Conservation (phyloP, 176 grass and related monocot species). For the Zea mays region DNA sequence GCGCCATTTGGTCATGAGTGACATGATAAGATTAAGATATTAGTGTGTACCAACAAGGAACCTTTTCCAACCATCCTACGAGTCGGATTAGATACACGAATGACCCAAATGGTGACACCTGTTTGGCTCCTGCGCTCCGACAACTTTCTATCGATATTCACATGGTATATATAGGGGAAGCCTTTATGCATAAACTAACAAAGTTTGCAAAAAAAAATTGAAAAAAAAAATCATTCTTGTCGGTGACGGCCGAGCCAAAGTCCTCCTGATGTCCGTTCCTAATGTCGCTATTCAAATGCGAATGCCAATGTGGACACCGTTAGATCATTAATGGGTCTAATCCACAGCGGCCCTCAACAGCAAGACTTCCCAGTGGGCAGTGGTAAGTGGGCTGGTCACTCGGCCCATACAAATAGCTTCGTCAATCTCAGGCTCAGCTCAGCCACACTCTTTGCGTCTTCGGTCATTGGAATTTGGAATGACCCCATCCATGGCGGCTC, state of each 20-base stretch:
- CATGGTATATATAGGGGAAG: no score
- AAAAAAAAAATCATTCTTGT: no score
- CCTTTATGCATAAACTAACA: no score
- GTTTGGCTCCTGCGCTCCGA: neutral
- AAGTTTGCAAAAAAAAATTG: no score
- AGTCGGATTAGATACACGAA: neutral
- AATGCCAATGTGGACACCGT: neutral
- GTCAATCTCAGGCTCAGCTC: neutral
- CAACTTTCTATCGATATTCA: neutral
- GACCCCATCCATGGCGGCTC: neutral
- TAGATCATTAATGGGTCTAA: neutral
- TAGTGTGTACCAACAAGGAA: neutral
- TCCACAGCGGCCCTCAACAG: neutral
- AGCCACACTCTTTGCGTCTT: no score
- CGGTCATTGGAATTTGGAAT: neutral
- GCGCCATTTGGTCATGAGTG: neutral
- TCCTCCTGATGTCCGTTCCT: no score
- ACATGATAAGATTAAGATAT: neutral
- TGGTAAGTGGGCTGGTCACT: neutral
- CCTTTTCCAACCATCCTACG: neutral
- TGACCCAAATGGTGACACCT: conserved; percentile 9
- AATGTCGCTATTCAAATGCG: no score
- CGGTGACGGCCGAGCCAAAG: no score
- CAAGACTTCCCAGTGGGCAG: neutral
- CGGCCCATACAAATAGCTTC: neutral